Evolutionary conservation across 768 basidiomycete genomes (phyloP).

Genomic region (Mycena filopes): DNA sequence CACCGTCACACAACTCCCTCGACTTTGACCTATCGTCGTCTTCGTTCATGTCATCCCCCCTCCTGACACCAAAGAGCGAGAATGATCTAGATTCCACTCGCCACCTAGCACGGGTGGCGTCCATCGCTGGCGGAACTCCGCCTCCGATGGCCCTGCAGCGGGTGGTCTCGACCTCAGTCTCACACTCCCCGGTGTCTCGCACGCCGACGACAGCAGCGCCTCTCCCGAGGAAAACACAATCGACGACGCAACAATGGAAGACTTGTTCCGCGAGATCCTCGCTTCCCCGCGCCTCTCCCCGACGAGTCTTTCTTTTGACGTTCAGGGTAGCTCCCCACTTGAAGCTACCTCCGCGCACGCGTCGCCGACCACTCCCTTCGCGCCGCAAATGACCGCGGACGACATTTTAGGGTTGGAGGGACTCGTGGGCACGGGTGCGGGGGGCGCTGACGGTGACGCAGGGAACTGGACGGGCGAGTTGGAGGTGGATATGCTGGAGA

Average conservation of each 20-base stretch:
- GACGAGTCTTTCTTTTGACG: constrained; percentile 44
- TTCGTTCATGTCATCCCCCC: constrained; percentile 48
- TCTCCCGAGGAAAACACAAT: constrained; percentile 40
- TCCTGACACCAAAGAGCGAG: constrained; percentile 43
- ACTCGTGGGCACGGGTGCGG: constrained; percentile 27
- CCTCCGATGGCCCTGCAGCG: constrained; percentile 91
- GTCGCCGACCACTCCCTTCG: constrained; percentile 36
- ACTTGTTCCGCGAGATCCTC: constrained; percentile 77
- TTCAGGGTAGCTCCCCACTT: constrained; percentile 32
- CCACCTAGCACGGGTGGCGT: constrained; percentile 99
- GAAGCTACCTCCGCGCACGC: constrained; percentile 35
- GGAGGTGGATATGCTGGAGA: constrained; percentile 35
- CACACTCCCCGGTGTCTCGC: constrained; percentile 34
- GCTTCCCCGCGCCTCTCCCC: constrained; percentile 52
- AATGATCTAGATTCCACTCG: constrained; percentile 76
- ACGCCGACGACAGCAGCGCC: constrained; percentile 36
- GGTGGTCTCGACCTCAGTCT: constrained; percentile 70
- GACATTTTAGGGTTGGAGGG: constrained; percentile 33
- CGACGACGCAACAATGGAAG: constrained; percentile 74
- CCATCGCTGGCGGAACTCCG: constrained; percentile 61
- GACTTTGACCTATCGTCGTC: constrained; percentile 46
- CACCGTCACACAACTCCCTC: constrained; percentile 45
- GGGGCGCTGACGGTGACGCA: constrained; percentile 12
- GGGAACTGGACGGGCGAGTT: constrained; percentile 29
- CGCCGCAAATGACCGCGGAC: constrained; percentile 36